A percentile compares a stretch with the other conserved stretches of the same genome.
phyloP scores from a whole-genome alignment of 2,329 filamentous ascomycete species.

The Gnomoniopsis sp. region DNA sequence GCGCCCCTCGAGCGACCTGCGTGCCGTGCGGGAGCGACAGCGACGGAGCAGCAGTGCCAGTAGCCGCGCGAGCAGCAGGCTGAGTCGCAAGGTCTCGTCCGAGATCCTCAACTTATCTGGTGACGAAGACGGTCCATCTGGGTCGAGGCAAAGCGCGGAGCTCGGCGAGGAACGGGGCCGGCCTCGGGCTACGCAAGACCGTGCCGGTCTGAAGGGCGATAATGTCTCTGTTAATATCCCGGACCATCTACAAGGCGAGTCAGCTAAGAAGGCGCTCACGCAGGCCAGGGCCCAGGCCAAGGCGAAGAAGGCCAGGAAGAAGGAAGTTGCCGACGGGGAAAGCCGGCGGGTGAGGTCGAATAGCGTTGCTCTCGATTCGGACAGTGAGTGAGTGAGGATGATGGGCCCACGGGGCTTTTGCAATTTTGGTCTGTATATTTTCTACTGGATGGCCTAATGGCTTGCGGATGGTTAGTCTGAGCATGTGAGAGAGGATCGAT shows the following conservation, averaged over 20 bases:
- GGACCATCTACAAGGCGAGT: constrained; percentile 7
- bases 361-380: constrained; percentile 10
- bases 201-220: neutral
- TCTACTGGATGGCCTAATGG: too few relatives aligned
- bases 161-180: neutral
- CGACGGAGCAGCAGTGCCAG: constrained; percentile 10
- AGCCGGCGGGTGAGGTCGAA: neutral
- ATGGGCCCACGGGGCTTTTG: too few relatives aligned
- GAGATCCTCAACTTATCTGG: constrained; percentile 4
- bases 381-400: constrained; percentile 1
- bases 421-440: too few relatives aligned
- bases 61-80: constrained; percentile 7
- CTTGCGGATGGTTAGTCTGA: too few relatives aligned
- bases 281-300: constrained; percentile 1
- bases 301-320: neutral
- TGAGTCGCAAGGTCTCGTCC: constrained; percentile 6
- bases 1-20: constrained; percentile 3
- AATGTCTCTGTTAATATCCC: constrained; percentile 4
- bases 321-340: neutral
- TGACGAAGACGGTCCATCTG: neutral
- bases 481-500: too few relatives aligned
- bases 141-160: neutral
- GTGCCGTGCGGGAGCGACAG: constrained; percentile 11
- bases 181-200: neutral
- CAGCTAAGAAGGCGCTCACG: constrained; percentile 1